phyloP scores from a whole-genome alignment of 495 filamentous ascomycete genomes.

The Cercophora sp. region DNA sequence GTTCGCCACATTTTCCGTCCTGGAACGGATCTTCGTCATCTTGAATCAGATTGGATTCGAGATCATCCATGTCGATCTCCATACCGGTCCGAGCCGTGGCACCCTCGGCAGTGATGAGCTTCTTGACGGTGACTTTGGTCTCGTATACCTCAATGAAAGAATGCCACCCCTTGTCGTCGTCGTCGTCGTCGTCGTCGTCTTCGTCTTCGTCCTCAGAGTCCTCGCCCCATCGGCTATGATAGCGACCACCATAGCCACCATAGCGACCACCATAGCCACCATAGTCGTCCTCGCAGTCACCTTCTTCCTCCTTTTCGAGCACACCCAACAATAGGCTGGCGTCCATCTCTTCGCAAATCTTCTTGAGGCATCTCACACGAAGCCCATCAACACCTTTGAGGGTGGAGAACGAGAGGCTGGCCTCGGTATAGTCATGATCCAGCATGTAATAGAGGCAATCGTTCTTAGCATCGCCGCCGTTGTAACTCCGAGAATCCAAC shows the following conservation, averaged over 20 bases:
- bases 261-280: background rate
- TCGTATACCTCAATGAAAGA: conserved; percentile 23
- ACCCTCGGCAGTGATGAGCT: conserved; percentile 28
- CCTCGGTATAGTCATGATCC: conserved; percentile 47
- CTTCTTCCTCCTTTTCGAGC: conserved; percentile 29
- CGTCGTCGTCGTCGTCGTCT: conserved; percentile 10
- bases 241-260: background rate
- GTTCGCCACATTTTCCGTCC: conserved; percentile 30
- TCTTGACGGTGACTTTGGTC: conserved; percentile 13
- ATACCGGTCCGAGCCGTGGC: conserved; percentile 16
- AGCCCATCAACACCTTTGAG: conserved; percentile 42
- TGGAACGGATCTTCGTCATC: conserved; percentile 28
- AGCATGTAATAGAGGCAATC: conserved; percentile 36
- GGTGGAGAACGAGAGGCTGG: conserved; percentile 30
- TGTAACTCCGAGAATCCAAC: conserved; percentile 10
- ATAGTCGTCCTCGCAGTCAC: conserved; percentile 9
- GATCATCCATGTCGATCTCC: conserved; percentile 12
- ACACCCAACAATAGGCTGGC: conserved; percentile 37
- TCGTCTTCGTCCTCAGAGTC: conserved; percentile 13
- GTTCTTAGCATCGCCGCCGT: background rate
- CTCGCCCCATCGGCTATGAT: background rate
- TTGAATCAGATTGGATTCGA: conserved; percentile 27
- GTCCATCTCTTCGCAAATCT: conserved; percentile 29
- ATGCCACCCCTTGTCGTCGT: conserved; percentile 12
- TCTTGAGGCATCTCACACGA: conserved; percentile 24